Conservation (phyloP, 257 asterid species). For the Orobanche coerulescens region DNA sequence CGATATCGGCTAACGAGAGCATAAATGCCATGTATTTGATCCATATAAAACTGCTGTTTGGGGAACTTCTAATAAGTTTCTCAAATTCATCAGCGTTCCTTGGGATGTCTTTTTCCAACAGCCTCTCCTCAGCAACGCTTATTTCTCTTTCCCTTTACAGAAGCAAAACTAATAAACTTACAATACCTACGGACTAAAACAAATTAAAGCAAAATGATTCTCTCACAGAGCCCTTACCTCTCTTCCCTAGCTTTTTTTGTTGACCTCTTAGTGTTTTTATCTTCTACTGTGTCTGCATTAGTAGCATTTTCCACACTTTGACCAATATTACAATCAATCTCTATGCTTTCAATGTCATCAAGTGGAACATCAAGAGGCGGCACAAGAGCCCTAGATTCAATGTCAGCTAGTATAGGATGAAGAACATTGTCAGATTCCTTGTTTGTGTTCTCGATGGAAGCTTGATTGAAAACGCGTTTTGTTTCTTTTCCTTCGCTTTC, state of each 20-base stretch:
- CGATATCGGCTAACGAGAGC: constrained; percentile 80
- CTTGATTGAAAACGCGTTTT: no score
- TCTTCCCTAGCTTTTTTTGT: constrained; percentile 60
- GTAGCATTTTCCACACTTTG: constrained; percentile 27
- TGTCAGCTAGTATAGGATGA: constrained; percentile 40
- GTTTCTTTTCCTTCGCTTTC: no score
- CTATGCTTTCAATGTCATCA: constrained; percentile 55
- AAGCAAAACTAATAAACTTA: constrained; percentile 12
- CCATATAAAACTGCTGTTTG: constrained; percentile 89
- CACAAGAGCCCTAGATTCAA: constrained; percentile 71
- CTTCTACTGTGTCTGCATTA: constrained; percentile 35
- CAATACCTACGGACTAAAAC: background rate
- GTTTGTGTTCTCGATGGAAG: constrained; percentile 12
- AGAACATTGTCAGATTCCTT: constrained; percentile 30
- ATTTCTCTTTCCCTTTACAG: constrained; percentile 74
- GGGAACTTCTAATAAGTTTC: constrained; percentile 70
- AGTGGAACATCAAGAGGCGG: constrained; percentile 88
- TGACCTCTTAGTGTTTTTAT: constrained; percentile 41
- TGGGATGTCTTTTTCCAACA: constrained; percentile 65
- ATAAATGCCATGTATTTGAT: constrained; percentile 83
- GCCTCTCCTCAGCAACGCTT: constrained; percentile 90
- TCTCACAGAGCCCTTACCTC: constrained; percentile 35
- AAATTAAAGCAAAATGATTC: constrained; percentile 14
- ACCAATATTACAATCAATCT: constrained; percentile 32
- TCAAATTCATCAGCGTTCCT: constrained; percentile 82